A percentile compares a stretch with the other conserved stretches of the same genome.
These are phyloP conservation scores for Schoenoplectus triqueter DNA, from an alignment of 202 grass and related monocot species.

Conservation along the genomic window DNA sequence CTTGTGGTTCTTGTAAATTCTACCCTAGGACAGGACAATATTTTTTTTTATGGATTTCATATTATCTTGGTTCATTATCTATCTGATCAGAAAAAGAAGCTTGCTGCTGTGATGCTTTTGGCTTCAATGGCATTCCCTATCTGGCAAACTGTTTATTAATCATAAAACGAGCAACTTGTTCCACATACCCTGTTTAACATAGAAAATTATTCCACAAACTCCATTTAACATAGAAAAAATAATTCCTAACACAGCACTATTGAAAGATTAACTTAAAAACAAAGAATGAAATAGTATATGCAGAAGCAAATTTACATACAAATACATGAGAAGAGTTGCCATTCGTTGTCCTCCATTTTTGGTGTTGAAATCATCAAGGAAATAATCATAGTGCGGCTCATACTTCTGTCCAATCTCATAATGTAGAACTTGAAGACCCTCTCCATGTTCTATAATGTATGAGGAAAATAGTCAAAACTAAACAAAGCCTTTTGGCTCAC, in stretches of 20 bases:
- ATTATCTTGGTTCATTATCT: too few species aligned
- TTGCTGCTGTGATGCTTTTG: background rate
- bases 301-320: slow-evolving; percentile 55
- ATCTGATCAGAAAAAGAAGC: too few species aligned
- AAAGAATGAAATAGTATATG: background rate
- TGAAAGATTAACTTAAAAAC: slow-evolving; percentile 10
- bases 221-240: background rate
- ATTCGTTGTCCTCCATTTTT: slow-evolving; percentile 93
- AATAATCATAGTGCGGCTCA: slow-evolving; percentile 91
- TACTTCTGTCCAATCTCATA: slow-evolving; percentile 98
- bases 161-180: too few species aligned
- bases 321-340: slow-evolving; percentile 96
- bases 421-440: slow-evolving; percentile 91
- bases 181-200: too few species aligned
- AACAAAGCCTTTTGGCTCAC: background rate
- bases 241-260: background rate
- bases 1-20: background rate
- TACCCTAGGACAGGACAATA: background rate
- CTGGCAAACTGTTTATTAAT: background rate
- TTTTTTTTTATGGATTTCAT: too few species aligned
- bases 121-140: background rate
- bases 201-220: background rate
- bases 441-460: slow-evolving; percentile 68
- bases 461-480: slow-evolving; percentile 15
- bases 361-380: slow-evolving; percentile 85